Conservation (phyloP, 2,329 filamentous ascomycete genomes). For the Xylaria sp. region DNA sequence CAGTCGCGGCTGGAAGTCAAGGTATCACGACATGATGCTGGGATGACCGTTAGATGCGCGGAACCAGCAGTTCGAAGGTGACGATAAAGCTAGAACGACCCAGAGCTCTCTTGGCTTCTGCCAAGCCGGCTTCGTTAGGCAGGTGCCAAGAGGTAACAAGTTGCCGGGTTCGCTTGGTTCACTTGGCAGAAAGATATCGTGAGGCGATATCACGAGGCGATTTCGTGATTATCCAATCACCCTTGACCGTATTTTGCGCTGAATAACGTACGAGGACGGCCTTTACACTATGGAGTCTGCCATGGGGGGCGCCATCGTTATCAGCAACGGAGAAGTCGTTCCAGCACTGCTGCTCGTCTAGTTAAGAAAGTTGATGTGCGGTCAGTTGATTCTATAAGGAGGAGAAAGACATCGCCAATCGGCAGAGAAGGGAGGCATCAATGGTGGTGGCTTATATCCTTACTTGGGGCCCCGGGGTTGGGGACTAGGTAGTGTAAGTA, state of each 20-base stretch:
- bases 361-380: neutral
- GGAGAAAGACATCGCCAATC: neutral
- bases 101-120: constrained; percentile 15
- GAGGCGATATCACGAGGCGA: constrained; percentile 1
- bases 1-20: neutral
- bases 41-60: constrained; percentile 1
- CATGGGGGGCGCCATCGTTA: neutral
- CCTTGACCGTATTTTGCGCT: neutral
- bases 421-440: neutral
- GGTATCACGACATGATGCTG: constrained; percentile 5
- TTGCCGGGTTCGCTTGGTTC: constrained; percentile 13
- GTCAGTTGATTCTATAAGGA: neutral
- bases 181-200: constrained; percentile 17
- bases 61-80: neutral
- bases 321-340: neutral
- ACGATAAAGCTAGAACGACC: constrained; percentile 14
- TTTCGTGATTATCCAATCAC: neutral
- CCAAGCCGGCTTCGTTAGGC: constrained; percentile 24
- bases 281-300: neutral
- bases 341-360: neutral
- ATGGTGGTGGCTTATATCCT: too few relatives aligned
- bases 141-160: constrained; percentile 25
- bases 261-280: neutral
- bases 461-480: too few relatives aligned
- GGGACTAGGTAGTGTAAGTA: too few relatives aligned